phyloP scores from a whole-genome alignment of 352 stramenopile genomes.

The Sclerospora graminicola region DNA sequence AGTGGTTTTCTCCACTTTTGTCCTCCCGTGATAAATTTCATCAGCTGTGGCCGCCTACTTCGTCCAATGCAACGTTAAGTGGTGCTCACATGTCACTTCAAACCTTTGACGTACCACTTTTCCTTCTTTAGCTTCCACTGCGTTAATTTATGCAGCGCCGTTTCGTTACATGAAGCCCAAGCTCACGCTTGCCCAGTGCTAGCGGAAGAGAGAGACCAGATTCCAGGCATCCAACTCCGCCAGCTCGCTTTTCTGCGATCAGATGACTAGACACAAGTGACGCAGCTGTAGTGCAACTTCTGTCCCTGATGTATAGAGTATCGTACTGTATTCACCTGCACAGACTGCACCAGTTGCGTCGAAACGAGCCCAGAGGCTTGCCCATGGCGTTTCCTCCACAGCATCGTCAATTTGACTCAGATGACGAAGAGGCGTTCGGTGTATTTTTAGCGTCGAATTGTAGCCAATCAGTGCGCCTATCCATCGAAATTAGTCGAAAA shows the following conservation, averaged over 20 bases:
- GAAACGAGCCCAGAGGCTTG: conserved; percentile 28
- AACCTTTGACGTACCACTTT: conserved; percentile 44
- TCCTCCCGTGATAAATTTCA: conserved; percentile 52
- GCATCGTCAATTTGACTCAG: too few species aligned
- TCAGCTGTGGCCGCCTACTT: conserved; percentile 52
- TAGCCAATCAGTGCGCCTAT: conserved; percentile 2
- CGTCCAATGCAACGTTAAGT: conserved; percentile 5
- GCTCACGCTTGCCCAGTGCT: too few species aligned
- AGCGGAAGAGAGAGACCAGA: too few species aligned
- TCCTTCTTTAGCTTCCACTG: conserved; percentile 72
- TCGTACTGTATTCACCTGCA: conserved; percentile 18
- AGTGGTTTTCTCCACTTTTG: conserved; percentile 42
- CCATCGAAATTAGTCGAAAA: too few species aligned
- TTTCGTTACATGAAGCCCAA: too few species aligned
- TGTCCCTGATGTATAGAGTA: background rate
- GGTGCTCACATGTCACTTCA: background rate
- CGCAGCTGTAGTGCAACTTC: background rate
- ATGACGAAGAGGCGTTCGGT: conserved; percentile 5
- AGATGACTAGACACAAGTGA: background rate
- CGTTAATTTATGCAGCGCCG: too few species aligned
- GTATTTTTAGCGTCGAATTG: conserved; percentile 10
- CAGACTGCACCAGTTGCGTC: conserved; percentile 22
- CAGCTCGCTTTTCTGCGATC: conserved; percentile 40
- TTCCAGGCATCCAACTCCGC: conserved; percentile 50
- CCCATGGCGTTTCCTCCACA: conserved; percentile 24